These are phyloP conservation scores for Blastocrithidia nonstop DNA, from an alignment of 208 protist species.

Conservation along the genomic window DNA sequence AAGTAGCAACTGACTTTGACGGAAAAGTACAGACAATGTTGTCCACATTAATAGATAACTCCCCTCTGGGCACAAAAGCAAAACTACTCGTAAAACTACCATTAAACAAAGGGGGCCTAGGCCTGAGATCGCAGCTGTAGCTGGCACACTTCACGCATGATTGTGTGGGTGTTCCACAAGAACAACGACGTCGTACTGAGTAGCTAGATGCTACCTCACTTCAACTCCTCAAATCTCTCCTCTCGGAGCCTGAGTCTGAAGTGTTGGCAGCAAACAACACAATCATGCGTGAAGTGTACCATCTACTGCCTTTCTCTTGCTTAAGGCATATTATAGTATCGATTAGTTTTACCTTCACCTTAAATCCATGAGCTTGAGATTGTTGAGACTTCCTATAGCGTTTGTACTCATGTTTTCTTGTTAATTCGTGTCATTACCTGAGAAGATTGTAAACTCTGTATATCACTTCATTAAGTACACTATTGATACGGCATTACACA, in stretches of 20 bases:
- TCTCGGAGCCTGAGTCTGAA: constrained; percentile 8
- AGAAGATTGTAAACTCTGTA: too few species aligned
- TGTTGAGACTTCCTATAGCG: too few species aligned
- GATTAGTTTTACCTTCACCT: too few species aligned
- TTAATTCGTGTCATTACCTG: too few species aligned
- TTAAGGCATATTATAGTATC: too few species aligned
- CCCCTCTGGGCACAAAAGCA: background rate
- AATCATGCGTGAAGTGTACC: constrained; percentile 7
- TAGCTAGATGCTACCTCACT: constrained; percentile 2
- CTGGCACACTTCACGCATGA: constrained; percentile 9
- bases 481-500: too few species aligned
- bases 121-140: constrained; percentile 6
- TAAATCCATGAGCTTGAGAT: too few species aligned
- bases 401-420: too few species aligned
- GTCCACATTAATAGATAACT: constrained; percentile 1
- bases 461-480: too few species aligned
- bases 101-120: constrained; percentile 9
- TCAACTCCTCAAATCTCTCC: constrained; percentile 4
- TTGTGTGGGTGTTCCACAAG: constrained; percentile 8
- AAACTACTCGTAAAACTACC: constrained; percentile 7
- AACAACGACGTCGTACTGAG: constrained; percentile 5
- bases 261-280: constrained; percentile 10
- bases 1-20: constrained; percentile 10
- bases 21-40: constrained; percentile 4
- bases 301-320: too few species aligned